Evolutionary conservation across 306 rosid species (phyloP), one percentile per base, ranked within the genome.

Genomic region (Sicyos edulis): DNA sequence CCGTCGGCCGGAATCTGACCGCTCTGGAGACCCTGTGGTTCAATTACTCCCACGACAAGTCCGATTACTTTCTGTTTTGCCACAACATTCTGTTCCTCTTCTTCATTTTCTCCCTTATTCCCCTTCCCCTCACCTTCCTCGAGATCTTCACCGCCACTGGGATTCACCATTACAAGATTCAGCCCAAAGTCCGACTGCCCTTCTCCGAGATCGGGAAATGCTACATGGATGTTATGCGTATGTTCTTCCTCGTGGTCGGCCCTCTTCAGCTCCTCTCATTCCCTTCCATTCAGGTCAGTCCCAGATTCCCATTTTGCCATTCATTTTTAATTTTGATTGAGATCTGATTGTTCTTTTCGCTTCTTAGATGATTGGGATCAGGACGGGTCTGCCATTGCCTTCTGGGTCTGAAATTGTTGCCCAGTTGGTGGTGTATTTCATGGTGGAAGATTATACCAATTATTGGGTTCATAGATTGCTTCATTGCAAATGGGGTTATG

Each of bases 381-480:
- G 95, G 61, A 82, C 91, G 10, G 87, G 84, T 13, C 40, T 92
- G 79, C 83, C 95, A 74, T 80, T 92, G 78, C 95, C 97, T 15
- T 89, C 95, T 29, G 88, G 86, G 7, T 84, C 89, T 92, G 97
- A 92, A 80, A 55, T 92, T 58, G 22, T 82, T 40, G 79, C 76
- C 53, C 96, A 89, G 51, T 40, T 92, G 69, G 5, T 82, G n/a
- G 89, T 85, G 10, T 92, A 88, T 64, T 82, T 92, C 71, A 4
- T 86, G 65, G 84, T 92, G 4, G 97, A 92, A 78, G 96, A 92
- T 80, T 92, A 81, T 66, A 80, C 86, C 49, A 77, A 79, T 76
- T 92, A 92, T 32, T 89, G 97, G 96, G 51, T 92, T 71, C 96
- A 92, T 75, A 88, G 92, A 21, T 70, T 89, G 74, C 80, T 92